Evolutionary conservation across 257 asterid species (phyloP).

Genomic region (Anisodus acutangulus): DNA sequence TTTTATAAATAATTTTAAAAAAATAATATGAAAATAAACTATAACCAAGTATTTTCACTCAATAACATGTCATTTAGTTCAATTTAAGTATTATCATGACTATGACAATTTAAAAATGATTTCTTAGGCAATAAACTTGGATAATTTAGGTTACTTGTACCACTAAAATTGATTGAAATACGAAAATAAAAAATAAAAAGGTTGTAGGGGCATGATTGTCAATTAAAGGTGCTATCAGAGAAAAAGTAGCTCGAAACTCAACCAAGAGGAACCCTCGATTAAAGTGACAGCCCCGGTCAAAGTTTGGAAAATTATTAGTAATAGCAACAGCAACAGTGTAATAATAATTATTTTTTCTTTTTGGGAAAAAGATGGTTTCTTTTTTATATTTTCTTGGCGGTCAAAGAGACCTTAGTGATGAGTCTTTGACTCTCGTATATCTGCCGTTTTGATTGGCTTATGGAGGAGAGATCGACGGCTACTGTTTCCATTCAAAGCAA

Average conservation of each 20-base stretch:
- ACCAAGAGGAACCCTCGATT: slow-evolving; percentile 59
- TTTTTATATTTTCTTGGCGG: slow-evolving; percentile 21
- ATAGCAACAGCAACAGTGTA: background rate
- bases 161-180: background rate
- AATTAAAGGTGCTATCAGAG: background rate
- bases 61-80: slow-evolving; percentile 32
- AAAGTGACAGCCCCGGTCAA: slow-evolving; percentile 61
- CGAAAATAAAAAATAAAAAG: background rate
- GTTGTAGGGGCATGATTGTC: slow-evolving; percentile 24
- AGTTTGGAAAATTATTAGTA: slow-evolving; percentile 40
- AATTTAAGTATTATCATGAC: background rate
- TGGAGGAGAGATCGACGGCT: slow-evolving; percentile 20
- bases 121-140: background rate
- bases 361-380: background rate
- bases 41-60: slow-evolving; percentile 41
- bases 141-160: background rate
- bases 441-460: slow-evolving; percentile 30
- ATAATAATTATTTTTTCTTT: background rate
- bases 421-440: slow-evolving; percentile 44
- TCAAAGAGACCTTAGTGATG: slow-evolving; percentile 46
- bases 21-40: slow-evolving; percentile 23
- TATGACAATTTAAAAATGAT: background rate
- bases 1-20: too few relatives aligned
- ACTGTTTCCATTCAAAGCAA: background rate
- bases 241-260: slow-evolving; percentile 42